A percentile compares a stretch with the other conserved stretches of the same genome.
phyloP scores from a whole-genome alignment of 208 protist species.

The Acanthamoeba royreba region DNA sequence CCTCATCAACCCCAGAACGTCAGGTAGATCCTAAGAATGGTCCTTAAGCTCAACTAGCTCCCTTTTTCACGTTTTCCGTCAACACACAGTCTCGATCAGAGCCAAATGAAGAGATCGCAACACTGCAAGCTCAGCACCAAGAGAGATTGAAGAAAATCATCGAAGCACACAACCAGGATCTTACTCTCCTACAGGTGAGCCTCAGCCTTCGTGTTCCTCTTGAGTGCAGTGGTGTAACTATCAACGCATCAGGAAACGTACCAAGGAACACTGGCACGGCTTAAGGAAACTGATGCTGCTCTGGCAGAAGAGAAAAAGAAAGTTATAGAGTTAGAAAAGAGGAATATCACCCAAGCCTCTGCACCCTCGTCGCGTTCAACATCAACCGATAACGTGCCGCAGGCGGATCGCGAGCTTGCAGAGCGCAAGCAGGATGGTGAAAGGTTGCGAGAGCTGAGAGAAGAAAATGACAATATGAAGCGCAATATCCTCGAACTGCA shows the following conservation, averaged over 20 bases:
- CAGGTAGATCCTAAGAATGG: too few species aligned
- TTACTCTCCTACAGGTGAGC: not conserved
- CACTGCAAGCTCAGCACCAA: not conserved
- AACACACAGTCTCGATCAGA: not conserved
- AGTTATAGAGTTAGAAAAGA: too few species aligned
- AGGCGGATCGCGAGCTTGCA: not conserved
- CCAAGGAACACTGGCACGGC: not conserved
- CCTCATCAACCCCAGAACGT: too few species aligned
- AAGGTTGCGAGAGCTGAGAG: not conserved
- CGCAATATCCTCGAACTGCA: not conserved
- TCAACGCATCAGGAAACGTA: too few species aligned
- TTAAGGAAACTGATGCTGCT: not conserved
- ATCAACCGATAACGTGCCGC: too few species aligned
- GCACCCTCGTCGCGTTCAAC: too few species aligned
- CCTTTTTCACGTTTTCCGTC: too few species aligned
- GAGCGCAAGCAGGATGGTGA: not conserved
- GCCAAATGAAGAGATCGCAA: not conserved
- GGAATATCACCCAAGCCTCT: too few species aligned
- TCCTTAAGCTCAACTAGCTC: too few species aligned
- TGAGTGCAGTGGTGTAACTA: too few species aligned
- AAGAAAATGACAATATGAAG: not conserved
- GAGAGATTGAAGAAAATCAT: not conserved
- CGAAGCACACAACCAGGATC: not conserved
- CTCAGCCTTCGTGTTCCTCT: too few species aligned
- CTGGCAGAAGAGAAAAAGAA: not conserved